Base-by-base conservation (phyloP, 1,284 basidiomycete genomes). In the Microbotryum lychnidis-dioicae region DNA sequence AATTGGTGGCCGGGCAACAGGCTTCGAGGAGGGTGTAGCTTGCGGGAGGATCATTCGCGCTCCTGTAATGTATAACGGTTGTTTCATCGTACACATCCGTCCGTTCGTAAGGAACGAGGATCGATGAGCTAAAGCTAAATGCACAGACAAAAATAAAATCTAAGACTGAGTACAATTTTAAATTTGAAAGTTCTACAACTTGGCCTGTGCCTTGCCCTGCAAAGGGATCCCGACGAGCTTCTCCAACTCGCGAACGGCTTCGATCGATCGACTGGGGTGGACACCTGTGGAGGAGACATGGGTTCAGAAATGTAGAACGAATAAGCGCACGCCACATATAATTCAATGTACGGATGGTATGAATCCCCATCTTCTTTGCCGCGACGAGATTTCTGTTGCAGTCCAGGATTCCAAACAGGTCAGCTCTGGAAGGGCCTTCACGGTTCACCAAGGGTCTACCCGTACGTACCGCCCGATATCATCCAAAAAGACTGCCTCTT, bases 401-500 rank as follows among this genome's bases (percentile, higher is more conserved):
- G 12, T 45, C 23, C 31, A 8, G 33, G 37, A 33, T 25, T n/a
- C 46, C 37, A n/a, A 7, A 14, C 37, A 42, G 16, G 37, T 42
- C 37, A 42, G 37, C 16, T 42, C 16, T 5, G 12, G 37, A 52
- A 27, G 44, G 25, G 55, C 25, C 25, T 53, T 16, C 12, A 54
- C 18, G 27, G 16, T 7, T 48, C 25, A 10, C 44, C 31, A 31
- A 56, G 6, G 46, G 50, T 56, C 31, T 2, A 10, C 31, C 8
- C 14, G 8, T 8, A 21, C 50, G 12, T 9, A 63, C 62, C 60
- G 65, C 16, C 75, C 75, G 44, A 76, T 74, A 54, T 76, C 75
- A 66, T 76, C 75, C 21, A 76, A 66, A 55, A 76, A 76, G 33
- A 76, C 70, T 0, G 70, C 68, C 56, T 75, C 71, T 18, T 72